Evolutionary conservation across 768 basidiomycete species (phyloP).

Genomic region (Termitomyces bulborhizus): DNA sequence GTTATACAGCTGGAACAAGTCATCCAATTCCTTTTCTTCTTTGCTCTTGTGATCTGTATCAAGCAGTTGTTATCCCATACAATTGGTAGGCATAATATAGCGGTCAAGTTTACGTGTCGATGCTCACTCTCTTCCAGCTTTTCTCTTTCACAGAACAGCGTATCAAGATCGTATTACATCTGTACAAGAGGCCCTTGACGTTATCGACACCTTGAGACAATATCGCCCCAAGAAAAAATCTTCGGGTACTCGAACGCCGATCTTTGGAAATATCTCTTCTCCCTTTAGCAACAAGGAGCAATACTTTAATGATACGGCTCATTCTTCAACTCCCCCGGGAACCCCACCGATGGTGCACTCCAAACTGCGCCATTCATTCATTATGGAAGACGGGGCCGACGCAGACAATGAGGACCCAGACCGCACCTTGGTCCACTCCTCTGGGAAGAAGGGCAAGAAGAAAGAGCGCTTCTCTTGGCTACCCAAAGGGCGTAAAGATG

Average conservation of each 20-base stretch:
- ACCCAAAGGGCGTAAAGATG: background rate
- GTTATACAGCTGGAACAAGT: slow-evolving; percentile 45
- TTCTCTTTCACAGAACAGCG: slow-evolving; percentile 72
- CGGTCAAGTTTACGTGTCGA: background rate
- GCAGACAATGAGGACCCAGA: slow-evolving; percentile 16
- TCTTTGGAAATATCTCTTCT: slow-evolving; percentile 26
- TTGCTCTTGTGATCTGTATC: slow-evolving; percentile 53
- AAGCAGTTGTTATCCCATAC: slow-evolving; percentile 69
- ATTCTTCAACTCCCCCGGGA: slow-evolving; percentile 16
- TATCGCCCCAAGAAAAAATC: slow-evolving; percentile 49
- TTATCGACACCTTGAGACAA: slow-evolving; percentile 61
- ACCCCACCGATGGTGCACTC: slow-evolving; percentile 1
- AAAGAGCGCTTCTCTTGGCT: slow-evolving; percentile 13
- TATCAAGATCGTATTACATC: slow-evolving; percentile 64
- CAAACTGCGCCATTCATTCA: slow-evolving; percentile 8
- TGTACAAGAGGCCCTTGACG: slow-evolving; percentile 46
- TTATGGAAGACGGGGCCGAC: slow-evolving; percentile 8
- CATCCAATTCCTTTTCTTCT: slow-evolving; percentile 72
- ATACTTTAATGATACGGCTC: slow-evolving; percentile 27
- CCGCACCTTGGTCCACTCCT: background rate
- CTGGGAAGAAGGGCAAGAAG: slow-evolving; percentile 12
- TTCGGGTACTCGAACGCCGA: slow-evolving; percentile 35
- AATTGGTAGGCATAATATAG: slow-evolving; percentile 31
- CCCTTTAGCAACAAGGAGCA: slow-evolving; percentile 36
- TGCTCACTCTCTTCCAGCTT: slow-evolving; percentile 31